phyloP scores from a whole-genome alignment of 148 eudicot species.

The Hydrangea macrophylla region DNA sequence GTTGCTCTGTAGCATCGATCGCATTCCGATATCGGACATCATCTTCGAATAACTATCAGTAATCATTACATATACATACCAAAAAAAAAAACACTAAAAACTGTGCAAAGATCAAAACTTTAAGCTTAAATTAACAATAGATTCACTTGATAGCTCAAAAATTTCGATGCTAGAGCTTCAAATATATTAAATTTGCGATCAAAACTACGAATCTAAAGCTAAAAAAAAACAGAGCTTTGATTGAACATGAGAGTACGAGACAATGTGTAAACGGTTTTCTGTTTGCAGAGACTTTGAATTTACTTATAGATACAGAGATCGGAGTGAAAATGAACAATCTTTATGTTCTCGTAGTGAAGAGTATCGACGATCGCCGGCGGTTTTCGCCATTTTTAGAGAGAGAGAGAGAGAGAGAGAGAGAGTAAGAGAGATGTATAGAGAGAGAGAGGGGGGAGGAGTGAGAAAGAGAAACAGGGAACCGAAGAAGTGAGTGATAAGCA shows the following conservation, averaged over 20 bases:
- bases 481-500: conserved; percentile 19
- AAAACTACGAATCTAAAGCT: background rate
- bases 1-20: conserved; percentile 38
- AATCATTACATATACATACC: conserved; percentile 32
- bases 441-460: conserved; percentile 6
- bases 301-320: background rate
- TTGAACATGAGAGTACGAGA: background rate
- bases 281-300: background rate
- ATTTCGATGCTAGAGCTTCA: background rate
- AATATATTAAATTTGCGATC: conserved; percentile 12
- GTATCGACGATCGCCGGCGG: conserved; percentile 8
- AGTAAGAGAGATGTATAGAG: background rate
- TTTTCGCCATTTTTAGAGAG: conserved; percentile 7
- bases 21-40: conserved; percentile 57
- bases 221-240: background rate
- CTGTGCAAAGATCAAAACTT: background rate
- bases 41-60: conserved; percentile 35
- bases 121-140: conserved; percentile 1
- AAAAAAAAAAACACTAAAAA: background rate
- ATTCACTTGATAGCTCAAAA: conserved; percentile 14
- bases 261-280: background rate
- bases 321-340: background rate
- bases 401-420: background rate
- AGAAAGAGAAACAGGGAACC: conserved; percentile 1
- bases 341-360: background rate